Percentiles rank a stretch among this genome's conserved stretches.
phyloP scores from a whole-genome alignment of 2,329 filamentous ascomycete genomes.

The Pseudomassariella vexata region DNA sequence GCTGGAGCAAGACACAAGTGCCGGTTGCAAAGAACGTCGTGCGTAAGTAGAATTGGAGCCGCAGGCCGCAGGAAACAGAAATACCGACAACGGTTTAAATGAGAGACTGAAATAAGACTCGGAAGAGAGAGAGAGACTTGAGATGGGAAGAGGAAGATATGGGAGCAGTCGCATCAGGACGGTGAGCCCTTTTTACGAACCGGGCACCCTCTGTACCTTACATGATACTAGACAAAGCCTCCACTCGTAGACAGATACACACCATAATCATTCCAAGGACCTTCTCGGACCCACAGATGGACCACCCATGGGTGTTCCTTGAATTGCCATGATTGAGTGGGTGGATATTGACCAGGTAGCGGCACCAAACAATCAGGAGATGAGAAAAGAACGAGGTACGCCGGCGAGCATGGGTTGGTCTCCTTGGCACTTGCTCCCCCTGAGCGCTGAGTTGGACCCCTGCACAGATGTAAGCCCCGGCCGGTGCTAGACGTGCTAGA shows the following conservation, averaged over 20 bases:
- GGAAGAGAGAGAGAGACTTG: slow-evolving; percentile 20
- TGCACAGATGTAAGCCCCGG: no score
- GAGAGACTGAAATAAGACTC: slow-evolving; percentile 28
- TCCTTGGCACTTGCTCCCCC: slow-evolving; percentile 13
- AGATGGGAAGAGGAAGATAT: slow-evolving; percentile 14
- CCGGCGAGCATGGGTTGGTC: no score
- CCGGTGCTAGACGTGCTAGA: slow-evolving; percentile 14
- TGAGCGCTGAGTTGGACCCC: slow-evolving; percentile 15
- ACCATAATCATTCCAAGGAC: no score
- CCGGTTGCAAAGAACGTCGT: slow-evolving; percentile 13
- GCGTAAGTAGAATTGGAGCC: slow-evolving; percentile 18
- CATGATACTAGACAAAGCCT: slow-evolving; percentile 3
- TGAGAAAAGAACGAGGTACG: no score
- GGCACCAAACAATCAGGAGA: no score
- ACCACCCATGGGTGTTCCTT: no score
- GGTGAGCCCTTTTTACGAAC: slow-evolving; percentile 19
- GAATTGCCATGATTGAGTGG: no score
- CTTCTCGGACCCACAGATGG: no score
- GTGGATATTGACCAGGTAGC: no score
- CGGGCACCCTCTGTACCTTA: neutral
- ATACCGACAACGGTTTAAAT: slow-evolving; percentile 23
- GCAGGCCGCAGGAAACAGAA: slow-evolving; percentile 20
- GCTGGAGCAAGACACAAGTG: no score
- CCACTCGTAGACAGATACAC: no score
- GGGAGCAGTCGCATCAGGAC: slow-evolving; percentile 13